Evolutionary conservation across 2,329 filamentous ascomycete genomes (phyloP), one percentile per base, ranked within the genome.

Genomic region (Fusarium hainanense): DNA sequence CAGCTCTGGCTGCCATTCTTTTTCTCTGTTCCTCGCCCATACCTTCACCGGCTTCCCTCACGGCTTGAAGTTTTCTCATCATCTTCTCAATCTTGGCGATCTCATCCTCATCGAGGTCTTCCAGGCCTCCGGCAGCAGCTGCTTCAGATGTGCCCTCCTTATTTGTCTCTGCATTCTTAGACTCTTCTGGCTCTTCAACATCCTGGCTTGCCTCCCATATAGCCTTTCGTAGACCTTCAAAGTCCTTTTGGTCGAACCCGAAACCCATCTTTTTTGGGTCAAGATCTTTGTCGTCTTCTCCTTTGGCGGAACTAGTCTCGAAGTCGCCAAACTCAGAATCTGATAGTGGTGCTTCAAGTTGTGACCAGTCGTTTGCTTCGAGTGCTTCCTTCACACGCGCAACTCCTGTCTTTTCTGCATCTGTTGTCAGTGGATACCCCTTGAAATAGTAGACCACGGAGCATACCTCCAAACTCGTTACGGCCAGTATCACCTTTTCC

Each of bases 301-400:
- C 73, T 69, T 62, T 81, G 23, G 80, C 77, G 2, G 79, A 64
- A 55, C 78, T 73, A 1, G 78, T 78, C 59, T 81, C 79, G 8
- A 76, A 75, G 21, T 79, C 74, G 11, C 73, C 75, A 58, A 77
- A 77, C 40, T 79, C 77, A 6, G 74, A 77, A 46, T 72, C 66
- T 23, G 68, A 67, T 27, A 71, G 69, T 18, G 69, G 76, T 9
- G 49, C 70, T 11, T 70, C 72, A 13, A 69, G 68, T 54, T 80
- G 78, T 4, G 81, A 83, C 90, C 90, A 92, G 77, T 91, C 89
- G 74, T 91, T 92, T 18, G 88, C 82, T 73, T 91, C 85, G 16
- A 92, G 77, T 0, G 89, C 89, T 74, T 92, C 89, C 11, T 83
- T 81, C 4, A 88, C 82, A 12, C 90, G 83, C 2, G 85, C 81